Percentiles rank a stretch among this genome's conserved stretches.
Conservation (phyloP, 2,329 filamentous ascomycete genomes). For the Sclerotinia trifoliorum region DNA sequence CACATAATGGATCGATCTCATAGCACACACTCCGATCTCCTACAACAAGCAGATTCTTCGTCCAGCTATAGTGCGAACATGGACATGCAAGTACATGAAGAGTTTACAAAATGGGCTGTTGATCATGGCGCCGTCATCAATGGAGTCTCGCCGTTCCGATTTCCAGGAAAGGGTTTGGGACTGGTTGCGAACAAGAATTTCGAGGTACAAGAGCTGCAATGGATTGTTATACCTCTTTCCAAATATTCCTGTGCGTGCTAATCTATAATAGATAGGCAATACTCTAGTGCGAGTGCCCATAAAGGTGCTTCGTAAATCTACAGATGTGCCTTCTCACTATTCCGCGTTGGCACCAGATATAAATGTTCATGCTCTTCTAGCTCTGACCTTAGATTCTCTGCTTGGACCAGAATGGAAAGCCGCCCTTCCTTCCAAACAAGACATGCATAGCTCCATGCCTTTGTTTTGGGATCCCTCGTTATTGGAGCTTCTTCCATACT, state of each 20-base stretch:
- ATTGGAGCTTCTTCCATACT: conserved; percentile 47
- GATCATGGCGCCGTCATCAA: conserved; percentile 64
- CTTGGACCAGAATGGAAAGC: conserved; percentile 59
- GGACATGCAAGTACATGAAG: conserved; percentile 42
- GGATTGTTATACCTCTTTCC: neutral
- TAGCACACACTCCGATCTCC: neutral
- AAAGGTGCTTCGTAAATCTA: conserved; percentile 13
- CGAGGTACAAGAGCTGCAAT: conserved; percentile 47
- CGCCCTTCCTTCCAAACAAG: conserved; percentile 62
- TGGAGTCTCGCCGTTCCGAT: conserved; percentile 63
- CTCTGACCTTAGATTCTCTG: conserved; percentile 58
- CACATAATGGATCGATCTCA: neutral
- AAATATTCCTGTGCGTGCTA: conserved; percentile 11
- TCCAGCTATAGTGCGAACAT: neutral
- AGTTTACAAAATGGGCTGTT: conserved; percentile 67
- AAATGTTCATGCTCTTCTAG: conserved; percentile 69
- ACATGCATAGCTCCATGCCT: conserved; percentile 59
- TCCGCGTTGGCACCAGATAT: conserved; percentile 37
- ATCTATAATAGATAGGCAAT: conserved; percentile 17
- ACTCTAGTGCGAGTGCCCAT: conserved; percentile 12
- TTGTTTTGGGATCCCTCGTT: conserved; percentile 51
- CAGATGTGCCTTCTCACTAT: conserved; percentile 7
- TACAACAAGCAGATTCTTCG: neutral
- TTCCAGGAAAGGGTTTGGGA: conserved; percentile 74
- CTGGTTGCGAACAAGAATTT: conserved; percentile 69